Evolutionary conservation across 208 protist species (phyloP).

Genomic region (Crithidia fasciculata): DNA sequence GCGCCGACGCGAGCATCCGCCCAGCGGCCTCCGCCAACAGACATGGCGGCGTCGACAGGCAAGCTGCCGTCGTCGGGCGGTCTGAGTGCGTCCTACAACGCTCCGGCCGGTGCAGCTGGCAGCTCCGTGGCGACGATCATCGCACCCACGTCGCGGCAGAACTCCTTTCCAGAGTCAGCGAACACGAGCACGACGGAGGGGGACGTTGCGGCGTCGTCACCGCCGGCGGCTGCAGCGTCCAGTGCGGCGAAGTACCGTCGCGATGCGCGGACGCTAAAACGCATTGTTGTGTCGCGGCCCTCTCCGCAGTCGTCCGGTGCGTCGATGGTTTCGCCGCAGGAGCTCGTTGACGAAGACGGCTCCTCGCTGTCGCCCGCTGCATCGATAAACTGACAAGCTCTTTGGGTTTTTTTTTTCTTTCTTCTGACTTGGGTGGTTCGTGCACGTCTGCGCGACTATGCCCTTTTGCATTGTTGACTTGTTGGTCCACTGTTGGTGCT

Average conservation of each 20-base stretch:
- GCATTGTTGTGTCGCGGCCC: constrained; percentile 20
- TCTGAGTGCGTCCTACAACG: background rate
- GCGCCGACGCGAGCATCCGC: constrained; percentile 16
- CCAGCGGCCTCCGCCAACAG: background rate
- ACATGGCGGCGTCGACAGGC: background rate
- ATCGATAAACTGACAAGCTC: background rate
- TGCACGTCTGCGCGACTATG: background rate
- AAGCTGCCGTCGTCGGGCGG: background rate
- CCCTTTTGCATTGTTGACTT: background rate
- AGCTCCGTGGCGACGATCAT: background rate
- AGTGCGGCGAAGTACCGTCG: constrained; percentile 20
- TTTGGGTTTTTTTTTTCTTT: background rate
- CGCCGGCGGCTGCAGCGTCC: too few relatives aligned
- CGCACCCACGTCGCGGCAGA: background rate
- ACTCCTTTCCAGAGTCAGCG: background rate
- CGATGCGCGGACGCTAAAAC: constrained; percentile 26
- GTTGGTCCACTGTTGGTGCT: too few relatives aligned
- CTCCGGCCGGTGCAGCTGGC: background rate
- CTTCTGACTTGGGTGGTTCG: background rate
- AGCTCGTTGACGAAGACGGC: background rate
- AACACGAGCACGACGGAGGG: background rate
- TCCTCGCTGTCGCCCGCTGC: background rate
- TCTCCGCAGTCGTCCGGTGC: constrained; percentile 16
- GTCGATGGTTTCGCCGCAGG: constrained; percentile 17
- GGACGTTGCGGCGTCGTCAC: too few relatives aligned